Conservation (phyloP, 148 eudicot species). For the Simmondsia chinensis region DNA sequence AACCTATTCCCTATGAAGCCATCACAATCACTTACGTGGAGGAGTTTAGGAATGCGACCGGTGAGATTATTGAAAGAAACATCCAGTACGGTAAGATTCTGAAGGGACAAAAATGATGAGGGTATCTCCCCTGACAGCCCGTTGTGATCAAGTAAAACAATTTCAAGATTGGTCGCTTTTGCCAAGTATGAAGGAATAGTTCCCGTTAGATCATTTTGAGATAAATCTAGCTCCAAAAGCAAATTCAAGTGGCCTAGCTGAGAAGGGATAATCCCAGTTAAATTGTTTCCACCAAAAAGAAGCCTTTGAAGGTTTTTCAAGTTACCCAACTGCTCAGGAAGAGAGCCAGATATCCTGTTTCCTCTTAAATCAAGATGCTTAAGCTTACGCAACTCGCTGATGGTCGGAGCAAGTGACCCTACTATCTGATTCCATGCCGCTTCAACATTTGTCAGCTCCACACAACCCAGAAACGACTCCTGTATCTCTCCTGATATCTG, state of each 20-base stretch:
- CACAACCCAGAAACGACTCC: conserved; percentile 23
- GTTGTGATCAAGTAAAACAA: conserved; percentile 36
- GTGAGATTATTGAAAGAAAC: conserved; percentile 51
- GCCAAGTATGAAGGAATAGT: conserved; percentile 32
- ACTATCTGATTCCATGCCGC: conserved; percentile 31
- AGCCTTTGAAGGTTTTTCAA: conserved; percentile 17
- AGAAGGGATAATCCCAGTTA: conserved; percentile 29
- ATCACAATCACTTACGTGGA: conserved; percentile 26
- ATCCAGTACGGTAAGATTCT: conserved; percentile 27
- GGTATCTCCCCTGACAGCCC: conserved; percentile 41
- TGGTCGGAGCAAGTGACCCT: conserved; percentile 27
- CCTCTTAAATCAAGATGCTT: conserved; percentile 23
- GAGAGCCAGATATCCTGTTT: conserved; percentile 31
- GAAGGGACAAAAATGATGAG: conserved; percentile 29
- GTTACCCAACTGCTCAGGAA: conserved; percentile 30
- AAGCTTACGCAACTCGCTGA: conserved; percentile 27
- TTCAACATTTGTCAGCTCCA: conserved; percentile 30
- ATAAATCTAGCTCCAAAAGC: conserved; percentile 31
- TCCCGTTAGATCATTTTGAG: conserved; percentile 30
- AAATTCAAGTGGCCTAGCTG: conserved; percentile 25
- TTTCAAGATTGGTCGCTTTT: conserved; percentile 23
- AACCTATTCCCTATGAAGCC: conserved; percentile 36
- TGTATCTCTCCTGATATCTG: conserved; percentile 28
- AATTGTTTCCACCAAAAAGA: conserved; percentile 29
- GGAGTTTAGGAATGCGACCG: conserved; percentile 41